Evolutionary conservation across 2,329 filamentous ascomycete species (phyloP).

Genomic region (Teratosphaeria destructans): DNA sequence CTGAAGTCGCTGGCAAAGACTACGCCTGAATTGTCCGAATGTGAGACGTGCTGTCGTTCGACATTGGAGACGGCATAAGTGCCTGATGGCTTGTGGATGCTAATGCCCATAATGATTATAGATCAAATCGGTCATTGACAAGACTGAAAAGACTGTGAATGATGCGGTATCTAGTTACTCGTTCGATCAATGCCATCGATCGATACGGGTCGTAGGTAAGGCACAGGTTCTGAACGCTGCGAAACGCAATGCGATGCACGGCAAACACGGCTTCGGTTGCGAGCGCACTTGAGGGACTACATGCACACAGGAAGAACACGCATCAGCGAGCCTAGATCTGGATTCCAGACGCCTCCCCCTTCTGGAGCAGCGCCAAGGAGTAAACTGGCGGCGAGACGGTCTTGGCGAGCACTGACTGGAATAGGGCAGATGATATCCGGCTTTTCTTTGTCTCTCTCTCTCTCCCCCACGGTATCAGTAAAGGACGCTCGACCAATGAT

Average conservation of each 20-base stretch:
- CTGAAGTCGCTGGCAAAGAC: conserved; percentile 25
- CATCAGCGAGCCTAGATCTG: too few species aligned
- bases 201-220: conserved; percentile 7
- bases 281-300: not conserved
- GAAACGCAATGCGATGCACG: not conserved
- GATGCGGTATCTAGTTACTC: conserved; percentile 5
- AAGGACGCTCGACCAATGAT: not conserved
- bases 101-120: conserved; percentile 9
- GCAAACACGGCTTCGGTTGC: not conserved
- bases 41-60: conserved; percentile 9
- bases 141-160: conserved; percentile 5
- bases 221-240: not conserved
- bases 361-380: not conserved
- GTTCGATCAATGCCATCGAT: conserved; percentile 5
- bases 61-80: conserved; percentile 11
- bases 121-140: conserved; percentile 2
- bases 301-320: not conserved
- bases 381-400: not conserved
- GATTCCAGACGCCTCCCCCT: too few species aligned
- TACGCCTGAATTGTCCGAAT: conserved; percentile 5
- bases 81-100: conserved; percentile 6
- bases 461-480: too few species aligned
- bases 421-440: not conserved
- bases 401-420: not conserved
- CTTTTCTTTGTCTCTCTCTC: not conserved